Percentiles rank a stretch among this genome's conserved stretches.
These are phyloP conservation scores for Penicillium sp. DNA, from an alignment of 2,329 filamentous ascomycete genomes.

Conservation along the genomic window DNA sequence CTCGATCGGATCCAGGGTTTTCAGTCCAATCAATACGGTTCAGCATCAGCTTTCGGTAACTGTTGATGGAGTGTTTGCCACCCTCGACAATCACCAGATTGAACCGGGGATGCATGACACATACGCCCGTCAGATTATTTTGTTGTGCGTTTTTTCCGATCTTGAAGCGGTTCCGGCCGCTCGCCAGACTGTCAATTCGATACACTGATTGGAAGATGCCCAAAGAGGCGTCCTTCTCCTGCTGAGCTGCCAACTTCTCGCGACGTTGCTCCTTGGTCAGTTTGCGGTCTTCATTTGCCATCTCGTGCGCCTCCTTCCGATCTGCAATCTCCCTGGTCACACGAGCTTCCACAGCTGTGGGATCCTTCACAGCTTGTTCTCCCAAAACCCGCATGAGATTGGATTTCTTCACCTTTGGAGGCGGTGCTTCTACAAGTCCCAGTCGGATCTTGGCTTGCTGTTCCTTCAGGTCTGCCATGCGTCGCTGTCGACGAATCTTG, in stretches of 20 bases:
- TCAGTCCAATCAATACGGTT: constrained; percentile 95
- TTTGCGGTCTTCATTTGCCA: constrained; percentile 78
- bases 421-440: constrained; percentile 82
- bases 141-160: constrained; percentile 91
- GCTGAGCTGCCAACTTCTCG: constrained; percentile 78
- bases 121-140: constrained; percentile 80
- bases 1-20: constrained; percentile 66
- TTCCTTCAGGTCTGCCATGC: constrained; percentile 92
- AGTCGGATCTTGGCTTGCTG: constrained; percentile 93
- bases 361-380: constrained; percentile 89
- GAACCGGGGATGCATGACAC: constrained; percentile 84
- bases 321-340: constrained; percentile 92
- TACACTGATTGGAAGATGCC: constrained; percentile 86
- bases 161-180: constrained; percentile 91
- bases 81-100: constrained; percentile 91
- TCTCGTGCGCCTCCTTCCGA: constrained; percentile 73
- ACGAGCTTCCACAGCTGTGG: constrained; percentile 90
- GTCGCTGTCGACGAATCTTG: constrained; percentile 82
- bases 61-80: constrained; percentile 74
- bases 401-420: constrained; percentile 94
- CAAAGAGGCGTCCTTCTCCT: constrained; percentile 82
- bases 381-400: constrained; percentile 97
- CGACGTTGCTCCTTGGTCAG: constrained; percentile 82
- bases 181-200: constrained; percentile 83
- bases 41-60: constrained; percentile 90